These are phyloP conservation scores for Leptodontidium sp. DNA, from an alignment of 2,329 filamentous ascomycete genomes.

Conservation along the genomic window DNA sequence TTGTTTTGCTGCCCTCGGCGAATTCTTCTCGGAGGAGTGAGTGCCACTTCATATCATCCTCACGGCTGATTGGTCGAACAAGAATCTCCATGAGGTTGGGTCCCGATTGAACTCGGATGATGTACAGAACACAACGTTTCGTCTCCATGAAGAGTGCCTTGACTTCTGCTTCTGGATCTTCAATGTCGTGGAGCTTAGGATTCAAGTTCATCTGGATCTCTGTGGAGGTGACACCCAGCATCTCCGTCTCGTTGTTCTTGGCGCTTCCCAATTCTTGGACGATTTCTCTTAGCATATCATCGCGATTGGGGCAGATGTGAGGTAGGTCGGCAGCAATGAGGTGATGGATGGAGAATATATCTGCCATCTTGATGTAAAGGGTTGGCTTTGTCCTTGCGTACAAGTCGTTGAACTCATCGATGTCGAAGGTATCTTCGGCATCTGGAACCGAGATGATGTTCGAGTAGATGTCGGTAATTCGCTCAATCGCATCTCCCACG, in stretches of 20 bases:
- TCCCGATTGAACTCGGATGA: slow-evolving; percentile 94
- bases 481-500: slow-evolving; percentile 82
- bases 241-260: slow-evolving; percentile 94
- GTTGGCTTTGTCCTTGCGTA: slow-evolving; percentile 97
- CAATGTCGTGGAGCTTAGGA: slow-evolving; percentile 86
- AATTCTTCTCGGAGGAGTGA: slow-evolving; percentile 84
- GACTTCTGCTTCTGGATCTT: slow-evolving; percentile 91
- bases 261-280: slow-evolving; percentile 94
- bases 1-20: slow-evolving; percentile 69
- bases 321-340: slow-evolving; percentile 82
- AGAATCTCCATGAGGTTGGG: slow-evolving; percentile 94
- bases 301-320: slow-evolving; percentile 78
- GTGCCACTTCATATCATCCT: slow-evolving; percentile 92
- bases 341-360: slow-evolving; percentile 96
- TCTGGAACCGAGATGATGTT: slow-evolving; percentile 84
- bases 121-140: slow-evolving; percentile 95
- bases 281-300: slow-evolving; percentile 90
- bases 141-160: slow-evolving; percentile 98
- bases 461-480: slow-evolving; percentile 77
- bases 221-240: slow-evolving; percentile 79
- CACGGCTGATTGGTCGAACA: slow-evolving; percentile 83
- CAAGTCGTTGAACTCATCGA: slow-evolving; percentile 98
- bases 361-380: slow-evolving; percentile 98
- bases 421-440: slow-evolving; percentile 92
- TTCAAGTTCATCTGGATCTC: slow-evolving; percentile 93